Conservation (phyloP, 495 filamentous ascomycete species). For the Astrothelium macrocarpum region DNA sequence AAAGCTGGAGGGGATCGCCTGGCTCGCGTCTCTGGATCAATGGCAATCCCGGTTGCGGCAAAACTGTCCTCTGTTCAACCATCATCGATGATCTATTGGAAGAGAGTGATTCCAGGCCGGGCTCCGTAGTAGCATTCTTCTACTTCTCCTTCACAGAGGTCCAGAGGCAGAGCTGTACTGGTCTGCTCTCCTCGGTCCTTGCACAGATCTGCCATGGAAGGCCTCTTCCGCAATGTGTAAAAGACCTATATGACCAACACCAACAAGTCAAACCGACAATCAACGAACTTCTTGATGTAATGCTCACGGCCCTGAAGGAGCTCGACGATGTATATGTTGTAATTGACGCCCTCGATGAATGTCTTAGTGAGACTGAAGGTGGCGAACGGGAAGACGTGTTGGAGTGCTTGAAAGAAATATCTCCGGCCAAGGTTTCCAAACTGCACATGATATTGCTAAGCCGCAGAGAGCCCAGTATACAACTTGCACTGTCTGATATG, state of each 20-base stretch:
- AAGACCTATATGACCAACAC: not conserved
- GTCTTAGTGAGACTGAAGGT: not conserved
- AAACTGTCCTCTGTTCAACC: conserved; percentile 5
- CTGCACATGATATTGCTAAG: not conserved
- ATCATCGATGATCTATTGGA: not conserved
- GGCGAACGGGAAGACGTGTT: not conserved
- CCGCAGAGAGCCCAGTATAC: not conserved
- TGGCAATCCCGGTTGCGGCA: conserved; percentile 14
- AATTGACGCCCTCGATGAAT: not conserved
- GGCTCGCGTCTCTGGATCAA: conserved; percentile 11
- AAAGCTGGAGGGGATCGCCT: not conserved
- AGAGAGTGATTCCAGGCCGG: not conserved
- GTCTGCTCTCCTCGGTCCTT: not conserved
- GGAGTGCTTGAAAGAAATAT: not conserved
- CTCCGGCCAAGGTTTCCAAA: not conserved
- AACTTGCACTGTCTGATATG: not conserved
- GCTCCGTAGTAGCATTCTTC: not conserved
- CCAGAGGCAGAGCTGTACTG: not conserved
- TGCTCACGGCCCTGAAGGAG: not conserved
- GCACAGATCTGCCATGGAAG: not conserved
- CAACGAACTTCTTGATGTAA: not conserved
- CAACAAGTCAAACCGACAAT: not conserved
- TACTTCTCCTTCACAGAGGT: not conserved
- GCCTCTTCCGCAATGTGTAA: not conserved
- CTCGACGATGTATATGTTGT: not conserved